Conservation (phyloP, 257 asterid genomes). For the Scutellaria baicalensis region DNA sequence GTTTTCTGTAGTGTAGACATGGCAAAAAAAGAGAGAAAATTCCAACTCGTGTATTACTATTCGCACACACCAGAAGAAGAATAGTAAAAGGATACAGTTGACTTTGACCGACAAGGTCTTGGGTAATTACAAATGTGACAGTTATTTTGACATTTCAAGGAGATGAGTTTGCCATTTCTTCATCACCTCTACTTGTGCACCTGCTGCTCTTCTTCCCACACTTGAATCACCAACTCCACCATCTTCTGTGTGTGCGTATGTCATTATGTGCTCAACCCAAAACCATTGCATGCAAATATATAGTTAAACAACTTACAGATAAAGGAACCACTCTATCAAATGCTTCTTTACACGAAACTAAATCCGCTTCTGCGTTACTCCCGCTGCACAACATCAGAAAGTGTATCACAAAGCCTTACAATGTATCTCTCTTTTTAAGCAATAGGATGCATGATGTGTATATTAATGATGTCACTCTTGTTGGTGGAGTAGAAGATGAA, state of each 20-base stretch:
- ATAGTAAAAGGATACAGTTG: too few species aligned
- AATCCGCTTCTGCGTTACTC: not conserved
- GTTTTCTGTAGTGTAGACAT: too few species aligned
- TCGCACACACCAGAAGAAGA: not conserved
- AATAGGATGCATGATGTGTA: not conserved
- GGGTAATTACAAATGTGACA: too few species aligned
- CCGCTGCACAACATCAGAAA: constrained; percentile 9
- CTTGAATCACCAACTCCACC: constrained; percentile 18
- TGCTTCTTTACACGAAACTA: not conserved
- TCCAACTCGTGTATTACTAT: too few species aligned
- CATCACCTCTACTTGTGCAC: not conserved
- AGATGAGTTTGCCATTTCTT: too few species aligned
- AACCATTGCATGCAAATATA: not conserved
- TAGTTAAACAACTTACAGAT: constrained; percentile 13
- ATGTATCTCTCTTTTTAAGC: too few species aligned
- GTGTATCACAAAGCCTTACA: too few species aligned
- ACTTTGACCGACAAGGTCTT: too few species aligned
- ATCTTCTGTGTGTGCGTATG: constrained; percentile 9
- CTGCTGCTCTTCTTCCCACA: constrained; percentile 11
- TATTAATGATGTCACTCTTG: not conserved
- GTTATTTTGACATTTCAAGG: too few species aligned
- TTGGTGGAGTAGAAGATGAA: not conserved
- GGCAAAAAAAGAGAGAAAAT: too few species aligned
- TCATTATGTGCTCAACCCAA: not conserved
- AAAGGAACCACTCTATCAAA: constrained; percentile 21